Base-by-base conservation (phyloP, 2,329 filamentous ascomycete genomes). In the Colletotrichum agaves region DNA sequence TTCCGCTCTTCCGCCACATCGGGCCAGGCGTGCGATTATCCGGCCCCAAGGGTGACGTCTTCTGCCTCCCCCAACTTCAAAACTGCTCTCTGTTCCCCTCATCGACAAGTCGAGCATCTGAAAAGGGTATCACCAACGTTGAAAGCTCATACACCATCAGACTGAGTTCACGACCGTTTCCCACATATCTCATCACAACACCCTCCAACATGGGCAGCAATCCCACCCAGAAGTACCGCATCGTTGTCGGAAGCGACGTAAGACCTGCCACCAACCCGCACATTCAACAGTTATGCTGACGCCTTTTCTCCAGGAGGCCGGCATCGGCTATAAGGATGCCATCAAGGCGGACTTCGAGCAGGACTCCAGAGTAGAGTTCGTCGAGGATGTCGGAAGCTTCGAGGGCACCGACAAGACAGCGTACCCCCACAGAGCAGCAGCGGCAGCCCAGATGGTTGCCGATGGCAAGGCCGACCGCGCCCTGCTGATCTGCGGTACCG, bases 401-500 rank as follows among this genome's bases (percentile, higher is more conserved):
- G 82, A 84, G 49, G 75, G 83, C 62, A 80, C 83, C 63, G 92
- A 96, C 84, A 93, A 93, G 78, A 95, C 91, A 1, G 90, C 93
- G 3, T 97, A 97, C 78, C 92, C 93, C 0, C 90, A 93, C 78
- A 87, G 92, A 44, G 93, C 93, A 65, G 91, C 93, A 44, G 87
- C 88, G 43, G 93, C 92, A 5, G 91, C 91, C 13, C 81, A 82
- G 68, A 82, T 91, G 41, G 86, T 92, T 11, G 83, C 85, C 4
- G 78, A 82, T 5, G 90, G 90, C 47, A 84, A 88, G 74, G 91
- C 87, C 59, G 93, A 97, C 79, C 90, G 93, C 60, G 93, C 92
- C 0, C 84, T 97, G 41, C 82, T 94, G 46, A 93, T 97, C 81
- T 97, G 93, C 81, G 93, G 93, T 2, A 97, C 93, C 0, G 93